phyloP scores from a whole-genome alignment of 139 green algal genomes.

The Chlorella sp. region DNA sequence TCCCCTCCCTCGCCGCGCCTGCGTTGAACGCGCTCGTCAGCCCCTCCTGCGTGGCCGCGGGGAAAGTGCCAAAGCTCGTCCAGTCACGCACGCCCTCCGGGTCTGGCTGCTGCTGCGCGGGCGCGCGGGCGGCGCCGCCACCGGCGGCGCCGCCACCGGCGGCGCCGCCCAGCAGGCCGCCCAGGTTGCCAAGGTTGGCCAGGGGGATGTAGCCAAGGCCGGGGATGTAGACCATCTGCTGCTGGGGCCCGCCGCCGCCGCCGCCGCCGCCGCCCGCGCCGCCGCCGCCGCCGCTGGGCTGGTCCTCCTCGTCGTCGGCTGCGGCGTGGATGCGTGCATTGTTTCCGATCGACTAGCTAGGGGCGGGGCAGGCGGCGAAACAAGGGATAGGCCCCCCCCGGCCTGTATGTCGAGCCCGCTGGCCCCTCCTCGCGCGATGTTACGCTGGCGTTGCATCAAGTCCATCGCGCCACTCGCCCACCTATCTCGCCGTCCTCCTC shows the following conservation, averaged over 20 bases:
- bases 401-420: not conserved
- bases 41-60: slow-evolving; percentile 48
- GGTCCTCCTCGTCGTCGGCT: slow-evolving; percentile 41
- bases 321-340: not conserved
- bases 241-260: slow-evolving; percentile 2
- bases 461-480: slow-evolving; percentile 38
- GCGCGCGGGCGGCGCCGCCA: too few species aligned
- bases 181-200: slow-evolving; percentile 15
- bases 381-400: not conserved
- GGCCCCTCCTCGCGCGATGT: not conserved
- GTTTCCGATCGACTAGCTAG: not conserved
- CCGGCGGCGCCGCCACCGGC: not conserved
- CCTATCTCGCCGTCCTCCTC: slow-evolving; percentile 20
- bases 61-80: slow-evolving; percentile 36
- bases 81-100: slow-evolving; percentile 34
- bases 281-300: slow-evolving; percentile 8
- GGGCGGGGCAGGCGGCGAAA: not conserved
- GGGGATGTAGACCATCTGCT: slow-evolving; percentile 46
- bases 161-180: not conserved
- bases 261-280: not conserved
- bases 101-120: not conserved
- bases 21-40: slow-evolving; percentile 38
- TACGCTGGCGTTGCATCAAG: slow-evolving; percentile 22
- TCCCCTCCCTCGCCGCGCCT: too few species aligned
- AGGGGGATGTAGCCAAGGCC: slow-evolving; percentile 44